These are phyloP conservation scores for Podaxis sp. DNA, from an alignment of 768 basidiomycete species.

Conservation along the genomic window DNA sequence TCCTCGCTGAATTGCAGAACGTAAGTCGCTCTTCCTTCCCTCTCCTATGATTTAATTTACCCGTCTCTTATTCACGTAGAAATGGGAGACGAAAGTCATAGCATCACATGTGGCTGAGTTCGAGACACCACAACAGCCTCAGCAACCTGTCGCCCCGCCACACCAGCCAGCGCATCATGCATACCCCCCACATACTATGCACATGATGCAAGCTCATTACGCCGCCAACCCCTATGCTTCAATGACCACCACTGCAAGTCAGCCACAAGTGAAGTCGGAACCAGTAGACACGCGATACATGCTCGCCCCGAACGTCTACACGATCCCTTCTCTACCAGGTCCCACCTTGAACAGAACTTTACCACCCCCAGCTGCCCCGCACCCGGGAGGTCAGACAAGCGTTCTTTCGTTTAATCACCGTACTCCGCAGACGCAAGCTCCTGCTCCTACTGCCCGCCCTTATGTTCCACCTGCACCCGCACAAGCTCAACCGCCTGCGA, in stretches of 20 bases:
- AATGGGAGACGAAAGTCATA: constrained; percentile 95
- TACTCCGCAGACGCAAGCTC: constrained; percentile 27
- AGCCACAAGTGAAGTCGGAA: constrained; percentile 68
- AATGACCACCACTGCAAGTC: constrained; percentile 33
- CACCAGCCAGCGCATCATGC: constrained; percentile 49
- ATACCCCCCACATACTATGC: constrained; percentile 63
- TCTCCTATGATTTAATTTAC: constrained; percentile 15
- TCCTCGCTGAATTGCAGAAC: constrained; percentile 83
- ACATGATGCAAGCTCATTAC: constrained; percentile 53
- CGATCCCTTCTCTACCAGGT: constrained; percentile 62
- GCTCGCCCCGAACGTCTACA: constrained; percentile 36
- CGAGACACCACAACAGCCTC: constrained; percentile 47
- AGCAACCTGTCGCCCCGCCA: constrained; percentile 38
- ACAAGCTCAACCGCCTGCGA: neutral
- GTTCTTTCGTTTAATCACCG: constrained; percentile 51
- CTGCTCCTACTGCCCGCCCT: constrained; percentile 15
- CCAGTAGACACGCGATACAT: constrained; percentile 72
- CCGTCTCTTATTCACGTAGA: constrained; percentile 46
- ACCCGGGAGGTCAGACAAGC: constrained; percentile 59
- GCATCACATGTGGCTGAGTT: constrained; percentile 96
- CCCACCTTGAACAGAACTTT: constrained; percentile 59
- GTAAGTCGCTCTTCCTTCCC: constrained; percentile 51
- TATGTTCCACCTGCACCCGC: constrained; percentile 15
- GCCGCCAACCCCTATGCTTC: constrained; percentile 56
- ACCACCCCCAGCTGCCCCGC: constrained; percentile 39